A percentile compares a stretch with the other conserved stretches of the same genome.
Evolutionary conservation across 192 early-diverging fungal species (phyloP).

Genomic region (Coemansia sp.): DNA sequence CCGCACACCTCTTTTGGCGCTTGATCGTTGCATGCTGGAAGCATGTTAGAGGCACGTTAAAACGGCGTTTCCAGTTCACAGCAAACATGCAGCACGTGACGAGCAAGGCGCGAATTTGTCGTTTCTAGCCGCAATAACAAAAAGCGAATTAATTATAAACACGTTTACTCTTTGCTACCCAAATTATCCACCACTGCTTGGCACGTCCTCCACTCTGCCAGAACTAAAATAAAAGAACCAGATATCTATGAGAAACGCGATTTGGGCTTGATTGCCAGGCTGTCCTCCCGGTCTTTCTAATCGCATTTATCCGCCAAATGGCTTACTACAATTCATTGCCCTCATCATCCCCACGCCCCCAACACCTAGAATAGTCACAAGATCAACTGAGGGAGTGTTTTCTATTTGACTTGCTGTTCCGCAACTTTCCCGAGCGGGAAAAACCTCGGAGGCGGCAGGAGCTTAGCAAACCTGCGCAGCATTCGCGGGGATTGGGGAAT

Average conservation of each 20-base stretch:
- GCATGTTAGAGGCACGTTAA: background rate
- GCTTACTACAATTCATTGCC: background rate
- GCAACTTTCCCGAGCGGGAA: background rate
- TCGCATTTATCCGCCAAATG: background rate
- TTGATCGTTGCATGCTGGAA: background rate
- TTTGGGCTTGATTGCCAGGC: background rate
- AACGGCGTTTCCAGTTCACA: background rate
- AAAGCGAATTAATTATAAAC: background rate
- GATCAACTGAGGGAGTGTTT: background rate
- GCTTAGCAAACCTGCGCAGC: background rate
- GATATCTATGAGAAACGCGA: background rate
- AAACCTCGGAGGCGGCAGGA: background rate
- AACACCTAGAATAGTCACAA: background rate
- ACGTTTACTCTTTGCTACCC: background rate
- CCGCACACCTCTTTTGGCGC: background rate
- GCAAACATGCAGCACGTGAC: background rate
- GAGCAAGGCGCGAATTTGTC: conserved; percentile 1
- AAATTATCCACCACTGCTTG: background rate
- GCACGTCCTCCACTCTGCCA: conserved; percentile 3
- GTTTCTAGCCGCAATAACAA: background rate
- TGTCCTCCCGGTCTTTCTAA: background rate
- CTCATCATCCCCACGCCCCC: background rate
- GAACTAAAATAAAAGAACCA: background rate
- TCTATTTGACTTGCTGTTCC: background rate
- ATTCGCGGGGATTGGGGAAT: background rate